These are phyloP conservation scores for Melaleuca quinquenervia DNA, from an alignment of 345 rosid genomes.

Conservation along the genomic window DNA sequence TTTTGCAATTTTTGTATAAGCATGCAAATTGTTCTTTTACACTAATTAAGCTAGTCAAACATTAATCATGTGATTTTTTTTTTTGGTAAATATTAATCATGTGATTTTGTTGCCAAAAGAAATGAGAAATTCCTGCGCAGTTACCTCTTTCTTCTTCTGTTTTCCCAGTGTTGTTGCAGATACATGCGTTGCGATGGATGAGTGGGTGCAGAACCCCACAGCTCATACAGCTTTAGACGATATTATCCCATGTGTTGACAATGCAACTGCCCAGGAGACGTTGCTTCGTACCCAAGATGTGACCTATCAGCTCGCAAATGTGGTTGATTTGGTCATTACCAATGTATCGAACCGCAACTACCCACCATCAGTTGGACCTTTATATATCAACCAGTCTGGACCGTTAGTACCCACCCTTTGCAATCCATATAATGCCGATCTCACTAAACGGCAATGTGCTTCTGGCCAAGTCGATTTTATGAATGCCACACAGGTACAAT, in stretches of 20 bases:
- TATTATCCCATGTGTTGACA: slow-evolving; percentile 88
- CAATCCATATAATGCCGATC: slow-evolving; percentile 68
- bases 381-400: slow-evolving; percentile 81
- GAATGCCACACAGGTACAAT: slow-evolving; percentile 61
- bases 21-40: neutral
- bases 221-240: slow-evolving; percentile 91
- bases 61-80: neutral
- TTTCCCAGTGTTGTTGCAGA: slow-evolving; percentile 67
- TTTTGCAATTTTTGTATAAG: neutral
- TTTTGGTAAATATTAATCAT: neutral
- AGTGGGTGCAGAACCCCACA: slow-evolving; percentile 81
- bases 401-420: slow-evolving; percentile 69
- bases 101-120: neutral
- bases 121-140: neutral
- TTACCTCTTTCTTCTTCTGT: neutral
- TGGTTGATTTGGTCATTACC: slow-evolving; percentile 39
- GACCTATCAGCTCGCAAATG: slow-evolving; percentile 39
- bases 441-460: slow-evolving; percentile 39
- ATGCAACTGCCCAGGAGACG: slow-evolving; percentile 81
- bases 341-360: slow-evolving; percentile 41
- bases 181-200: slow-evolving; percentile 86
- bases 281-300: slow-evolving; percentile 46
- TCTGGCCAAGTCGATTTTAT: slow-evolving; percentile 54
- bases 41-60: neutral
- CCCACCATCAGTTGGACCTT: slow-evolving; percentile 25